These are phyloP conservation scores for Hygrophoropsis aurantiaca DNA, from an alignment of 768 basidiomycete species.

Conservation along the genomic window DNA sequence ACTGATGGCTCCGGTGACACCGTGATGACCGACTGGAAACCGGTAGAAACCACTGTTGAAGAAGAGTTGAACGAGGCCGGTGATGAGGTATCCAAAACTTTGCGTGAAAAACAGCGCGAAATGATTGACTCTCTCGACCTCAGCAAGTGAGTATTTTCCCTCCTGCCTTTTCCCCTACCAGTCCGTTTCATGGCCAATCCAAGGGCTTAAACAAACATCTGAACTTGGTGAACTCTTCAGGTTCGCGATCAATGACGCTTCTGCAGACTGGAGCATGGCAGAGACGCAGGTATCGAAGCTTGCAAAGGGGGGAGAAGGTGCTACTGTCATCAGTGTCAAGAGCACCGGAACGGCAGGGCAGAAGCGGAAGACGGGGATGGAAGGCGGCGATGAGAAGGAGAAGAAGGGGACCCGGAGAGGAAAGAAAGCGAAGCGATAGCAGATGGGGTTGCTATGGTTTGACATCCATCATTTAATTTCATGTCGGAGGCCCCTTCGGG, in stretches of 20 bases:
- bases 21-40: constrained; percentile 36
- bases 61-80: constrained; percentile 81
- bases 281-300: constrained; percentile 68
- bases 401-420: constrained; percentile 51
- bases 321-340: constrained; percentile 80
- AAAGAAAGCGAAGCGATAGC: constrained; percentile 40
- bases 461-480: too few species aligned
- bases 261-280: constrained; percentile 73
- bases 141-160: constrained; percentile 62
- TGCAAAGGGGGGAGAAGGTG: constrained; percentile 43
- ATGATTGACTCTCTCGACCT: constrained; percentile 89
- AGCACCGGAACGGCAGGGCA: constrained; percentile 37
- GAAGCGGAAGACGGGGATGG: constrained; percentile 60
- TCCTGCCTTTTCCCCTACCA: neutral
- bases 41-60: constrained; percentile 47
- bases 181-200: constrained; percentile 8
- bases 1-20: constrained; percentile 17
- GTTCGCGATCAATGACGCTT: constrained; percentile 71
- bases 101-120: constrained; percentile 75
- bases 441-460: neutral
- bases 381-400: constrained; percentile 31
- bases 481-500: too few species aligned
- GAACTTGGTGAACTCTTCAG: constrained; percentile 33
- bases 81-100: constrained; percentile 51
- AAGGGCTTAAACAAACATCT: constrained; percentile 13